Evolutionary conservation across 1,284 basidiomycete genomes (phyloP), one percentile per base, ranked within the genome.

Genomic region (Testicularia cyperi): DNA sequence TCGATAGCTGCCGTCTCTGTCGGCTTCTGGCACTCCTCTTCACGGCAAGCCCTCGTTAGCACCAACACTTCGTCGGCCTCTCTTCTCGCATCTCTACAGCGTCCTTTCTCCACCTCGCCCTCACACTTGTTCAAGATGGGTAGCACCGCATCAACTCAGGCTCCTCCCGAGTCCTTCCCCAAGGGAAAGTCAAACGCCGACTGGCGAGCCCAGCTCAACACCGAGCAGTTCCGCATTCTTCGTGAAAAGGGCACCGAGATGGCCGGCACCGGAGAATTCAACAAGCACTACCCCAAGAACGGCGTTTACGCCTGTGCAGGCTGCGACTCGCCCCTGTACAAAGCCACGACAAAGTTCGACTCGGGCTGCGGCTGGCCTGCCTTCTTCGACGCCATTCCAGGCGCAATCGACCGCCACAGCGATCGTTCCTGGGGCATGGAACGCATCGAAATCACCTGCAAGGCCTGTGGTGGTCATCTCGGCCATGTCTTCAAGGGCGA

Each of bases 321-420:
- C 5, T 78, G 77, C 56, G 56, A 69, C 19, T 61, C 74, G 30
- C 77, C 77, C 2, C 65, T 78, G 14, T 80, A 80, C 62, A 78
- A 80, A 79, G 89, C 88, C 68, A 82, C 81, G 23, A 91, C 89
- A 60, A 96, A 96, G 79, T 96, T 95, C 78, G 83, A 88, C 68
- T 90, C 88, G 45, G 90, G 90, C 9, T 96, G 91, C 71, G 92
- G 91, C 23, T 96, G 91, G 91, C 92, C 91, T n/a, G 91, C 91
- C 1, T 96, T 92, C 82, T 96, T 88, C 75, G 91, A 94, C 72
- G 88, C 90, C 3, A 85, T 95, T 48, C 92, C 91, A 1, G 92
- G 91, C 25, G 89, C 92, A 12, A 88, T 95, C n/a, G 82, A 77
- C 43, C 82, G 80, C 29, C 77, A 80, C 36, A 75, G 77, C 34